Base-by-base conservation (phyloP, 371 early-diverging fungal genomes). In the Mortierella sp. region DNA sequence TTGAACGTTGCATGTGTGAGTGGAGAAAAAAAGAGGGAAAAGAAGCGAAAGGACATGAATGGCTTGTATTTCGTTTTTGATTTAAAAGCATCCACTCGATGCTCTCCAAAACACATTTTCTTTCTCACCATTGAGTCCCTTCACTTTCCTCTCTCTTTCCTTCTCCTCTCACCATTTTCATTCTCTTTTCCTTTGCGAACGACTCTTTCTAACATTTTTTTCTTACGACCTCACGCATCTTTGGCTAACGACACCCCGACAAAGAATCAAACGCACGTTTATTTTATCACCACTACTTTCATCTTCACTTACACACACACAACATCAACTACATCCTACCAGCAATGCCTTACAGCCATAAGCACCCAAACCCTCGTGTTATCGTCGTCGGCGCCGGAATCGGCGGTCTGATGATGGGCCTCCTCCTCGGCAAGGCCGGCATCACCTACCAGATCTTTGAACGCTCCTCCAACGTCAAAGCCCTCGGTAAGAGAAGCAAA, bases 401-500 rank as follows among this genome's bases (percentile, higher is more conserved):
- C 41, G 73, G 73, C 10, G 73, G 73, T 10, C 56, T 73, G 38
- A 54, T 54, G 29, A 49, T 54, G 35, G 73, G 51, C 14, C 29
- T 73, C n/a, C 73, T 73, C 51, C 54, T 73, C 54, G 54, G 48
- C n/a, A 29, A 55, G 41, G 73, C 73, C 21, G 54, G 54, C 1
- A 38, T 73, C 4, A 49, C 73, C 8, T 73, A 54, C 41, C 54
- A 54, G 54, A 54, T 73, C 24, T 54, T 73, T 24, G 73, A 73
- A 18, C 49, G 54, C 27, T 21, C 73, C 38, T 41, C 48, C 12
- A 12, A 73, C 0, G 73, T 54, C 43, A 73, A 55, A 10, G n/a
- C 49, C 2, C 38, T 54, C 24, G 73, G 73, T 73, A 54, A 21
- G n/a, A 8, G 24, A 68, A 63, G 18, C 18, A 7, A 60, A 14